Evolutionary conservation across 2,329 filamentous ascomycete genomes (phyloP), one percentile per base, ranked within the genome.

Genomic region (Penicillium sp.): DNA sequence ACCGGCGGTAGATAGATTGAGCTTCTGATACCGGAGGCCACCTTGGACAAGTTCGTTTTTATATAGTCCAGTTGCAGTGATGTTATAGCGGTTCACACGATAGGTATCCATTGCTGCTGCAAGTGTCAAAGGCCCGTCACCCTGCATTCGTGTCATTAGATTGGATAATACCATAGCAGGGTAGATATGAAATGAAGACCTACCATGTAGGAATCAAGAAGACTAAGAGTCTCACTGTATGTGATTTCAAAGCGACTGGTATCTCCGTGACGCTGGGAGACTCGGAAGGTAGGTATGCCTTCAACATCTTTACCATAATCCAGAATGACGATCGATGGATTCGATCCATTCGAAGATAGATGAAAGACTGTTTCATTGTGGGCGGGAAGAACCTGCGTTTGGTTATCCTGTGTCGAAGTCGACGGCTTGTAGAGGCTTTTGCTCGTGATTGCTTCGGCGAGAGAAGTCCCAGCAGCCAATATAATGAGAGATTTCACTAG

Each of bases 31-130:
- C 5, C 71, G 61, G 34, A 73, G 67, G 9, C 62, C 69, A 5
- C 72, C 72, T 55, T 73, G 72, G n/a, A 74, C 62, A 5, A 74
- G 63, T n/a, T 67, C 64, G 54, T 72, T 73, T 0, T 58, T 64
- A 22, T 68, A 57, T n/a, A 1, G 13, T 6, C 14, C 14, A 3
- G n/a, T 48, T 40, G 0, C 50, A 7, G 63, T 67, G 46, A 75
- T 63, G 48, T 72, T 72, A 59, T 73, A 73, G 5, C 56, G 60
- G 34, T 70, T 73, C 3, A 74, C 57, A 8, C 71, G 60, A 54
- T 73, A 74, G 1, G 68, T 71, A 43, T 75, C 70, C 70, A 74
- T 72, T 4, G 72, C 67, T 10, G 71, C 71, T 9, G 72, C 66
- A 1, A 75, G 57, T 10, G 64, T 57, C 9, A 74, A 49, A 8